Percentiles rank a stretch among this genome's conserved stretches.
Conservation (phyloP, 2,329 filamentous ascomycete genomes). For the Exophiala spinifera region DNA sequence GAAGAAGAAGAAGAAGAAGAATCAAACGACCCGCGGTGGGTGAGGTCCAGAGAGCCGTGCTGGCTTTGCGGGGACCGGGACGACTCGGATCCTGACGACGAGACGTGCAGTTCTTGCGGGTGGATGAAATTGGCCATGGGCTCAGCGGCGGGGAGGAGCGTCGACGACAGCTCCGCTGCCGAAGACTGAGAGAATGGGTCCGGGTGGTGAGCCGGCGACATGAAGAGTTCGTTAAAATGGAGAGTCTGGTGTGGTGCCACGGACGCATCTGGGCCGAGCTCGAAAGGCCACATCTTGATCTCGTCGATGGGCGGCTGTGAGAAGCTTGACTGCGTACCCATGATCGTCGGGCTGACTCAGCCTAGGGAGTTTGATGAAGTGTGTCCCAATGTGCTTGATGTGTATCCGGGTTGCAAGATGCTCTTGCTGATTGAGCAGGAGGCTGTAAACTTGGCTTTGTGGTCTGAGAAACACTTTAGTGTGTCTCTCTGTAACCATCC, state of each 20-base stretch:
- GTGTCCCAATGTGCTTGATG: too few relatives aligned
- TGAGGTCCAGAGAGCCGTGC: not conserved
- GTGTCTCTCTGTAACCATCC: too few relatives aligned
- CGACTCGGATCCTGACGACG: not conserved
- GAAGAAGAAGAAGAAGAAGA: not conserved
- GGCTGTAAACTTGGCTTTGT: too few relatives aligned
- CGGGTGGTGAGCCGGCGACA: not conserved
- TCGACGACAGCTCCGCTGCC: not conserved
- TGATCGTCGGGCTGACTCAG: not conserved
- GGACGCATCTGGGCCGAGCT: not conserved
- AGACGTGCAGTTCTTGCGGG: slow-evolving; percentile 7
- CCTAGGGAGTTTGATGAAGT: too few relatives aligned
- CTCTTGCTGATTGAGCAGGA: too few relatives aligned
- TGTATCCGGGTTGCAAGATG: too few relatives aligned
- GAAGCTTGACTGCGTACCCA: not conserved
- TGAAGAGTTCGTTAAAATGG: not conserved
- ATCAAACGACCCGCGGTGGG: slow-evolving; percentile 1
- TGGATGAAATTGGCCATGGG: slow-evolving; percentile 10
- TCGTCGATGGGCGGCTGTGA: not conserved
- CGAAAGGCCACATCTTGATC: slow-evolving; percentile 5
- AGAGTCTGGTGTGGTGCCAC: not conserved
- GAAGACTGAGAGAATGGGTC: not conserved
- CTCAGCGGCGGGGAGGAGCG: not conserved
- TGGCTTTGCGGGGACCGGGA: not conserved
- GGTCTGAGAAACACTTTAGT: too few relatives aligned